phyloP scores from a whole-genome alignment of 495 filamentous ascomycete species.

The Penicillium desertorum region DNA sequence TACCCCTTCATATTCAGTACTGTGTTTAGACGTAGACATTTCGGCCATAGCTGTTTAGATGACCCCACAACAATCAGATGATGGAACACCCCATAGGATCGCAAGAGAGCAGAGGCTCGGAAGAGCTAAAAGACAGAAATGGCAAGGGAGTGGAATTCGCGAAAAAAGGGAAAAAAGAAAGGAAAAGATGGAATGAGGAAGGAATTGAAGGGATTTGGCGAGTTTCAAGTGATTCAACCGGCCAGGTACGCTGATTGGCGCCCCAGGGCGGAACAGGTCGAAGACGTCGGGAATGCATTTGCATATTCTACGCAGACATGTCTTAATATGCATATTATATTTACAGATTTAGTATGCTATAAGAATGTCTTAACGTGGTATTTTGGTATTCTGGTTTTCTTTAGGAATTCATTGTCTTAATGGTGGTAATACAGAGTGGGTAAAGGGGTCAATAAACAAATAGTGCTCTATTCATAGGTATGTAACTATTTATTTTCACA shows the following conservation, averaged over 20 bases:
- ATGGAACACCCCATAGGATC: constrained; percentile 26
- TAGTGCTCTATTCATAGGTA: not conserved
- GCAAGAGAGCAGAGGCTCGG: constrained; percentile 13
- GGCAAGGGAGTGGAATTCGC: constrained; percentile 11
- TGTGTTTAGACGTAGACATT: constrained; percentile 44
- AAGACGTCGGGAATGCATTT: constrained; percentile 18
- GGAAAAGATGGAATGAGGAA: constrained; percentile 23
- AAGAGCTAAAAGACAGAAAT: constrained; percentile 11
- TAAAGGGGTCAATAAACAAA: constrained; percentile 9
- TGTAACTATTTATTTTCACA: constrained; percentile 24
- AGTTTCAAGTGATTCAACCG: constrained; percentile 23
- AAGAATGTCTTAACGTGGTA: not conserved
- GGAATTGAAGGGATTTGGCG: constrained; percentile 21
- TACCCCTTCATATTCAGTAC: constrained; percentile 53
- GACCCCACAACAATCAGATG: constrained; percentile 24
- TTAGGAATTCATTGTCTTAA: not conserved
- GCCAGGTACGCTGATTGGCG: constrained; percentile 32
- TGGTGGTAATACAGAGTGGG: not conserved
- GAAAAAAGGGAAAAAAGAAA: not conserved
- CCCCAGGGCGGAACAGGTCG: constrained; percentile 21
- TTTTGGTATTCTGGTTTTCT: not conserved
- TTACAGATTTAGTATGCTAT: not conserved
- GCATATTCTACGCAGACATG: not conserved
- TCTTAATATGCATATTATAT: not conserved
- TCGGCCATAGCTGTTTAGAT: constrained; percentile 15